These are phyloP conservation scores for Globisporangium parvum DNA, from an alignment of 352 stramenopile species.

Conservation along the genomic window DNA sequence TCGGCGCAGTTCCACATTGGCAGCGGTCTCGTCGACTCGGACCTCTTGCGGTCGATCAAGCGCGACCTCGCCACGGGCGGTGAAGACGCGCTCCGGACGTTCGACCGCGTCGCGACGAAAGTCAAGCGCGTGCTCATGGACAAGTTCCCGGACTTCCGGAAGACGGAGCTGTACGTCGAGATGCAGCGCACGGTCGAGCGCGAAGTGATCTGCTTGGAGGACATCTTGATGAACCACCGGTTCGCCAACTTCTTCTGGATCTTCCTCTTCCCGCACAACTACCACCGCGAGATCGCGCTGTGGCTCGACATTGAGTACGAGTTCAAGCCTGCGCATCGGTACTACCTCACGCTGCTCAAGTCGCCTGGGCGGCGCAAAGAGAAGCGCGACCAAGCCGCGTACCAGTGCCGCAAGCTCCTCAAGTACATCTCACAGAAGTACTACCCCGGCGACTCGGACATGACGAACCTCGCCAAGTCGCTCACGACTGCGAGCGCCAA, in stretches of 20 bases:
- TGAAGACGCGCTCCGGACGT: conserved; percentile 75
- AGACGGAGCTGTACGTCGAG: conserved; percentile 73
- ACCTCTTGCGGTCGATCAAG: conserved; percentile 67
- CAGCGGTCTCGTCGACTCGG: conserved; percentile 42
- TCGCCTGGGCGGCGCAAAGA: conserved; percentile 35
- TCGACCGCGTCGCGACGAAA: conserved; percentile 66
- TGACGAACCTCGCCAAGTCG: conserved; percentile 62
- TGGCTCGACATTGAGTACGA: conserved; percentile 87
- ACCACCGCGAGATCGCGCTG: conserved; percentile 79
- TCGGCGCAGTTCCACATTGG: conserved; percentile 81
- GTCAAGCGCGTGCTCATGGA: conserved; percentile 81
- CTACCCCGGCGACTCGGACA: conserved; percentile 69
- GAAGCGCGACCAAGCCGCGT: conserved; percentile 50
- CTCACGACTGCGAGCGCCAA: conserved; percentile 55
- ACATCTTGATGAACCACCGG: conserved; percentile 85
- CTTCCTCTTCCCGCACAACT: conserved; percentile 86
- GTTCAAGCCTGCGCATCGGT: conserved; percentile 78
- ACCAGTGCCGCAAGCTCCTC: conserved; percentile 61
- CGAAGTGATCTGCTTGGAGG: conserved; percentile 76
- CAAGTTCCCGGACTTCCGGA: conserved; percentile 72
- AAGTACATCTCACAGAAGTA: conserved; percentile 86
- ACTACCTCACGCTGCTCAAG: conserved; percentile 62
- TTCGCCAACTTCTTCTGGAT: conserved; percentile 88
- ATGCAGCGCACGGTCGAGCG: conserved; percentile 77
- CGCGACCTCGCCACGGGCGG: conserved; percentile 67